phyloP scores from a whole-genome alignment of 2,329 filamentous ascomycete genomes.

The Fusarium sp. region DNA sequence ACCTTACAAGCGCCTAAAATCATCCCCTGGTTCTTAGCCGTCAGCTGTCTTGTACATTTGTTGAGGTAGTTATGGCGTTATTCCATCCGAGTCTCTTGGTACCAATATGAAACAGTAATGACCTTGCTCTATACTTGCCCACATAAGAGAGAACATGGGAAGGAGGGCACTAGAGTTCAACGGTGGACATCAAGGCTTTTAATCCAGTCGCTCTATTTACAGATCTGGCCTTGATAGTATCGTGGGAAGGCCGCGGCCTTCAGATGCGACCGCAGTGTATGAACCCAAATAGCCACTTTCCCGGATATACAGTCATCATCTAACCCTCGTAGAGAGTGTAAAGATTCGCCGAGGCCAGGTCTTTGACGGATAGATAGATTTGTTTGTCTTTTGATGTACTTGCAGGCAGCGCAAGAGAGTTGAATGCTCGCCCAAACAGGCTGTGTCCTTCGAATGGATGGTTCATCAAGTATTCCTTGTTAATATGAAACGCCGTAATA shows the following conservation, averaged over 20 bases:
- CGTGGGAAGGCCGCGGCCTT: not conserved
- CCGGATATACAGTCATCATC: not conserved
- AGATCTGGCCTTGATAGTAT: not conserved
- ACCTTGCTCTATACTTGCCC: not conserved
- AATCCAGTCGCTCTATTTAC: not conserved
- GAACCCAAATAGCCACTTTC: not conserved
- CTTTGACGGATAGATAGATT: not conserved
- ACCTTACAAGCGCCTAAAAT: too few relatives aligned
- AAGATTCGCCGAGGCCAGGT: too few relatives aligned
- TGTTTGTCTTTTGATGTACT: not conserved
- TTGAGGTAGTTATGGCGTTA: not conserved
- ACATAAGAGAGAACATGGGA: not conserved
- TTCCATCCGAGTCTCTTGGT: not conserved
- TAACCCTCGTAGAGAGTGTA: not conserved
- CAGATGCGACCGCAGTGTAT: not conserved
- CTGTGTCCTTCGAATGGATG: accelerated
- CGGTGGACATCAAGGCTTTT: not conserved
- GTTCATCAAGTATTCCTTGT: not conserved
- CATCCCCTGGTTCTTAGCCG: too few relatives aligned
- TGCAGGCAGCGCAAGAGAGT: not conserved
- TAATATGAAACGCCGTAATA: not conserved
- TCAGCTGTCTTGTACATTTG: too few relatives aligned
- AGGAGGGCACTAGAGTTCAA: not conserved
- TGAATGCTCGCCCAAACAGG: not conserved
- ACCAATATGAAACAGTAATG: not conserved